These are phyloP conservation scores for Paraphaeosphaeria minitans DNA, from an alignment of 2,329 filamentous ascomycete species.

Conservation along the genomic window DNA sequence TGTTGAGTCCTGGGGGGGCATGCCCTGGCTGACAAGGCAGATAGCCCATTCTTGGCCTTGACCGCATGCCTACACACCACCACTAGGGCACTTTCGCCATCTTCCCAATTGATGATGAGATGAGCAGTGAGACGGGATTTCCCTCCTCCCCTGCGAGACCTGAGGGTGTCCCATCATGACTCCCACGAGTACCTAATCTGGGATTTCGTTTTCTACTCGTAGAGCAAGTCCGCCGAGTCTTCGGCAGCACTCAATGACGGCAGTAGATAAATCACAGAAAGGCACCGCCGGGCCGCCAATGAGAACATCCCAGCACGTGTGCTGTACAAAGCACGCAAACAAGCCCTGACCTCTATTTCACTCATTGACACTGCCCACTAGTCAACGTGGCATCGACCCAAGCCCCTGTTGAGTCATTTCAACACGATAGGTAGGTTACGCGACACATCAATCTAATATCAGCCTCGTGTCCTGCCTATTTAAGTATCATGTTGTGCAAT, in stretches of 20 bases:
- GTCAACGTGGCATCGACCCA: constrained; percentile 10
- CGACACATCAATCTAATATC: constrained; percentile 1
- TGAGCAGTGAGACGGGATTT: constrained; percentile 4
- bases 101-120: background rate
- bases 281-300: background rate
- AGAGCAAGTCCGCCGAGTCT: background rate
- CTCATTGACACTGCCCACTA: background rate
- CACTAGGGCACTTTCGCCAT: constrained; percentile 1
- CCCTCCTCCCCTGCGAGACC: background rate
- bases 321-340: background rate
- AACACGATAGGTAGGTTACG: background rate
- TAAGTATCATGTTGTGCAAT: constrained; percentile 3
- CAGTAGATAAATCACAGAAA: background rate
- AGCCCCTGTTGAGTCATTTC: background rate
- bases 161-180: background rate
- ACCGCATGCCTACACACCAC: background rate
- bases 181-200: background rate
- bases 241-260: constrained; percentile 3
- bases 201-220: constrained; percentile 1
- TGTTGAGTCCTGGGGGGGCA: background rate
- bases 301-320: constrained; percentile 4
- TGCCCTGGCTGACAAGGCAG: constrained; percentile 4
- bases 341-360: background rate
- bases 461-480: constrained; percentile 4
- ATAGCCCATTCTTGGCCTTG: background rate